Conservation (phyloP, 495 filamentous ascomycete species). For the Lasiosphaeria miniovina region DNA sequence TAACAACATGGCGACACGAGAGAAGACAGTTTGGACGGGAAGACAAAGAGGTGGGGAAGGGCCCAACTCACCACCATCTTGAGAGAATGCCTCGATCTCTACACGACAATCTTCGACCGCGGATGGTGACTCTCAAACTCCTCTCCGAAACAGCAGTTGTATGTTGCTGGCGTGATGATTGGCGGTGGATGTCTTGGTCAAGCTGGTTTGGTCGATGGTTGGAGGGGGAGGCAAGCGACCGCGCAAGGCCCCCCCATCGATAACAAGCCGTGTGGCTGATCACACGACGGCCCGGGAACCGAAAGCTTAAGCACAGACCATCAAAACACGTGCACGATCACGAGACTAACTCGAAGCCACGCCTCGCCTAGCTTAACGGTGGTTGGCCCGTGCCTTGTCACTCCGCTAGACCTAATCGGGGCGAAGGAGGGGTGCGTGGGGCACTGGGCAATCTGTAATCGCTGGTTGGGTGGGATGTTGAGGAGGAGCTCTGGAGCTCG, state of each 20-base stretch:
- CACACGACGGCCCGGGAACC: constrained; percentile 5
- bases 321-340: constrained; percentile 2
- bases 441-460: constrained; percentile 3
- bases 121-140: too few species aligned
- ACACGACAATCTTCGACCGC: background rate
- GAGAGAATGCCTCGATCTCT: constrained; percentile 10
- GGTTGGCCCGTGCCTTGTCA: background rate
- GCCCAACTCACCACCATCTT: constrained; percentile 46
- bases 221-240: background rate
- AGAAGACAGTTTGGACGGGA: background rate
- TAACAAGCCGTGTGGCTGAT: constrained; percentile 5
- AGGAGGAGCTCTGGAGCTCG: constrained; percentile 11
- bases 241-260: background rate
- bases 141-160: too few species aligned
- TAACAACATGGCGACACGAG: constrained; percentile 12
- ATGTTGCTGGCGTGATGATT: too few species aligned
- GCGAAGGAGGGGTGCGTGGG: constrained; percentile 13
- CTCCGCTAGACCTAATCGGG: background rate
- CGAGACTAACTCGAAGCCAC: constrained; percentile 1
- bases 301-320: constrained; percentile 6
- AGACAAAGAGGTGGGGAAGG: constrained; percentile 1
- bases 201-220: background rate
- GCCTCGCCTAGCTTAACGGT: background rate
- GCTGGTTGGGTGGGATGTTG: constrained; percentile 18
- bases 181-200: too few species aligned